Base-by-base conservation (phyloP, 1,139 yeast species). In the Cylindricascospora bacillispora region DNA sequence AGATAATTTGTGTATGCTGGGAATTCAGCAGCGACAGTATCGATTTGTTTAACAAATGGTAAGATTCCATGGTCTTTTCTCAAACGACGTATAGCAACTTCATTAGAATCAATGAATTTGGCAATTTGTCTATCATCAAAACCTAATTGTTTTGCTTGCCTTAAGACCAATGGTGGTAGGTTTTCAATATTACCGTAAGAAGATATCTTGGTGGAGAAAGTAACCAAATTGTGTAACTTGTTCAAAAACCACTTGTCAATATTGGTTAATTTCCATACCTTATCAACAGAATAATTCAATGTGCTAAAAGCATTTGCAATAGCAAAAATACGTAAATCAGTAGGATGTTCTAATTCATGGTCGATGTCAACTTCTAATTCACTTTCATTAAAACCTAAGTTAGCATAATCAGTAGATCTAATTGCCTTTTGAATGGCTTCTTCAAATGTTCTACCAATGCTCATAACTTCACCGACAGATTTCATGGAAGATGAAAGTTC, bases 391-490 rank as follows among this genome's bases (percentile, higher is more conserved):
- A 92, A 92, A 36, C 98, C 98, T 47, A 85, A 65, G 64, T 89
- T 86, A 44, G 81, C 86, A 58, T 86, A 86, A 54, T 89, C 98
- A 26, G 93, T 83, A 11, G 95, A 85, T 60, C 98, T 74, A 43
- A 89, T 86, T 33, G 98, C 98, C 67, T 89, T 89, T 63, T 89
- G 98, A 69, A 89, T 78, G 11, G 95, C 81, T 61, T 89, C 98
- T 63, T 89, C 98, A 54, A 86, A 89, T 47, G 75, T 89, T 63
- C 98, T 78, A 51, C 98, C 98, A 54, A 89, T 89, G 33, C 95
- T 93, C 98, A 89, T 89, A 37, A 89, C 98, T 62, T 89, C 98
- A 59, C 98, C 98, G 35, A 89, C 98, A 27, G 97, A 86, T 62
- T 89, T 89, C 98, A 89, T 89, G 29, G 95, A 76, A 17, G 95